Percentiles rank a stretch among this genome's conserved stretches.
Evolutionary conservation across 2,329 filamentous ascomycete genomes (phyloP).

Genomic region (Hymenotorrendiella dingleyae): DNA sequence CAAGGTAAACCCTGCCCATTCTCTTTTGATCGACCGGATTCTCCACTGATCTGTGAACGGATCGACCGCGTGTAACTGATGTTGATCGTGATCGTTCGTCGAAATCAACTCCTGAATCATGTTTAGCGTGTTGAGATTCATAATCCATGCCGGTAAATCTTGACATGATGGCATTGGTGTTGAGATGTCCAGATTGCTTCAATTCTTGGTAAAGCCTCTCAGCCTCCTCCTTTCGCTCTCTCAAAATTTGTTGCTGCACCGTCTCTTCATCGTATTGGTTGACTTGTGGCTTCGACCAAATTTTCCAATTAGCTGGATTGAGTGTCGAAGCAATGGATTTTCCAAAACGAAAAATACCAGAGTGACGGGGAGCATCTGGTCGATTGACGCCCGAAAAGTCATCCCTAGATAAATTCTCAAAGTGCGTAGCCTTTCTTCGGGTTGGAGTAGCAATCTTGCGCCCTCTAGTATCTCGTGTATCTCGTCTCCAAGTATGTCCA

Average conservation of each 20-base stretch:
- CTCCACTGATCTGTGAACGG: slow-evolving; percentile 1
- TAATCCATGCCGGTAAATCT: background rate
- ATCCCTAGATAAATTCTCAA: too few species aligned
- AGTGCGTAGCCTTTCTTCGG: too few species aligned
- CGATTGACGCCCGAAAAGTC: slow-evolving; percentile 18
- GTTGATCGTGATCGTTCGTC: background rate
- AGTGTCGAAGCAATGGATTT: slow-evolving; percentile 48
- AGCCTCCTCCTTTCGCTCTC: slow-evolving; percentile 38
- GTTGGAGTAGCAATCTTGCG: slow-evolving; percentile 15
- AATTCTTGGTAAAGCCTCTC: slow-evolving; percentile 47
- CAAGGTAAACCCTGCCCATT: slow-evolving; percentile 21
- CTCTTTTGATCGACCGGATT: slow-evolving; percentile 24
- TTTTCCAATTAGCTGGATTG: slow-evolving; percentile 46
- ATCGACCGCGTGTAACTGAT: background rate
- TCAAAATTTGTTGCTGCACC: slow-evolving; percentile 37
- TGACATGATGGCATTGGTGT: slow-evolving; percentile 6
- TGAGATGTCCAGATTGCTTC: slow-evolving; percentile 43
- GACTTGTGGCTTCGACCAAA: slow-evolving; percentile 23
- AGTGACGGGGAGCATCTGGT: slow-evolving; percentile 33
- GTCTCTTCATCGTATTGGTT: slow-evolving; percentile 35
- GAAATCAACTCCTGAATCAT: slow-evolving; percentile 27
- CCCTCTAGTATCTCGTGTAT: slow-evolving; percentile 5
- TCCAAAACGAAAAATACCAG: slow-evolving; percentile 48
- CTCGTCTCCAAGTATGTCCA: too few species aligned
- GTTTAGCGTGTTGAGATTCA: slow-evolving; percentile 13